A percentile compares a stretch with the other conserved stretches of the same genome.
phyloP scores from a whole-genome alignment of 202 grass and related monocot genomes.

The Schoenoplectus triqueter region DNA sequence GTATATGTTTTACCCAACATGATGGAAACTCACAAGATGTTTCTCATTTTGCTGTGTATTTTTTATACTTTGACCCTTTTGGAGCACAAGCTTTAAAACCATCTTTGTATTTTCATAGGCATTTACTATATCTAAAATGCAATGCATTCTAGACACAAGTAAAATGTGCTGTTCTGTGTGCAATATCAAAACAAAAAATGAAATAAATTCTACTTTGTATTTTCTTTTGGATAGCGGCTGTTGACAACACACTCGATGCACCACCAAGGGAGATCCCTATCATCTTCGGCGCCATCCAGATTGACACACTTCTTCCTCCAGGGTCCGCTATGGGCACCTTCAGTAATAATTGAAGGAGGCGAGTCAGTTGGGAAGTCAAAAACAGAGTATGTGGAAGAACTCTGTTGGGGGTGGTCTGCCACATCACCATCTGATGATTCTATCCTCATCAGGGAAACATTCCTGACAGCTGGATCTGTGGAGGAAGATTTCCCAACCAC shows the following conservation, averaged over 20 bases:
- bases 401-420: constrained; percentile 64
- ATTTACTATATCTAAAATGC: not conserved
- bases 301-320: constrained; percentile 95
- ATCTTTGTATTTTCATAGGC: not conserved
- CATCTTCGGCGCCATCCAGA: constrained; percentile 87
- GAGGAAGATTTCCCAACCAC: constrained; percentile 43
- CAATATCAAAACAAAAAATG: not conserved
- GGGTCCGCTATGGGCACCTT: constrained; percentile 78
- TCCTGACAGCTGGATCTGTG: constrained; percentile 62
- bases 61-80: not conserved
- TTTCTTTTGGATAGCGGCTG: constrained; percentile 80
- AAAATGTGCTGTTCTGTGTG: not conserved
- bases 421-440: constrained; percentile 59
- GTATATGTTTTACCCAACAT: not conserved
- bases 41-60: not conserved
- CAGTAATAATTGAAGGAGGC: constrained; percentile 84
- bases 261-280: constrained; percentile 91
- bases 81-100: not conserved
- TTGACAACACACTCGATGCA: constrained; percentile 74
- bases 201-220: constrained; percentile 76
- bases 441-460: constrained; percentile 43
- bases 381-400: constrained; percentile 55
- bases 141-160: not conserved
- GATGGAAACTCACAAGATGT: too few relatives aligned
- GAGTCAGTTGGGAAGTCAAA: constrained; percentile 87